Conservation (phyloP, 2,329 filamentous ascomycete genomes). For the Penicillium sumatraense region DNA sequence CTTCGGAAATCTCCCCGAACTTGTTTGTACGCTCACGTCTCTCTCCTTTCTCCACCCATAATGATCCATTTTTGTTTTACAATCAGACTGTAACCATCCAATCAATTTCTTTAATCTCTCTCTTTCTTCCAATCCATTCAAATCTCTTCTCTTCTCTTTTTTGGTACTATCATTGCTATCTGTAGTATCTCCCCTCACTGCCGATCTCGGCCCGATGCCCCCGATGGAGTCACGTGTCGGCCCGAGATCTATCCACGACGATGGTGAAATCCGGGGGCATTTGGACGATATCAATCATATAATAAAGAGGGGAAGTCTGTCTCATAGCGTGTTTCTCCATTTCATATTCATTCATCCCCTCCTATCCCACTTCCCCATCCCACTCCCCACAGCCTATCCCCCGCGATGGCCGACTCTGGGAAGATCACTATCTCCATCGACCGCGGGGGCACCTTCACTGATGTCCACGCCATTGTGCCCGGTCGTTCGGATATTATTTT, state of each 20-base stretch:
- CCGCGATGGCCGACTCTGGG: conserved; percentile 30
- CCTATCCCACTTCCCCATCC: background rate
- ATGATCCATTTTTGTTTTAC: no score
- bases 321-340: background rate
- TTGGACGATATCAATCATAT: background rate
- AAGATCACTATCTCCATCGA: conserved; percentile 45
- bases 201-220: background rate
- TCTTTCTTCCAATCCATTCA: no score
- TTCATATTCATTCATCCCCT: background rate
- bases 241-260: background rate
- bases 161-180: background rate
- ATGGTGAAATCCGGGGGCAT: background rate
- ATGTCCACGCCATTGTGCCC: conserved; percentile 43
- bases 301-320: background rate
- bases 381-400: background rate
- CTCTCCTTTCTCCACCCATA: no score
- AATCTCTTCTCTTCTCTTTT: background rate
- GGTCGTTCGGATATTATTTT: conserved; percentile 43
- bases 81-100: no score
- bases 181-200: background rate
- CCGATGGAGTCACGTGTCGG: conserved; percentile 1
- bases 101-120: no score
- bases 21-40: no score
- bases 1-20: no score
- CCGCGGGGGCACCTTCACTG: conserved; percentile 47